These are phyloP conservation scores for Oropetium thomaeum DNA, from an alignment of 176 grass and related monocot species.

Conservation along the genomic window DNA sequence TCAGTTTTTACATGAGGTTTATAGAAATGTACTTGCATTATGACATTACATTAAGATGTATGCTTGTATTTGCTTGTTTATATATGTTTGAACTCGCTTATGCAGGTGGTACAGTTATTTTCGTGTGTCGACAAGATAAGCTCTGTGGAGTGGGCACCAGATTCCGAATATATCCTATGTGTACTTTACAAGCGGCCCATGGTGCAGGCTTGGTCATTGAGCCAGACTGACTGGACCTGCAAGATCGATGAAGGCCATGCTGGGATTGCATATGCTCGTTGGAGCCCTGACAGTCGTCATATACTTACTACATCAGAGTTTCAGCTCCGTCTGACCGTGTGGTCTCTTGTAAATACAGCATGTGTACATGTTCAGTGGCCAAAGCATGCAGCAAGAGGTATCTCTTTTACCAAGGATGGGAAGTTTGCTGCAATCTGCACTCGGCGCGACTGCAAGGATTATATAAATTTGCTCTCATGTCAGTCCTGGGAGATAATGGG, in stretches of 20 bases:
- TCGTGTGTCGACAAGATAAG: slow-evolving; percentile 97
- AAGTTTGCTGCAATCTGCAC: slow-evolving; percentile 90
- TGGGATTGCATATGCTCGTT: slow-evolving; percentile 83
- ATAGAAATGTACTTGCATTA: background rate
- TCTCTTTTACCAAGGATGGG: slow-evolving; percentile 91
- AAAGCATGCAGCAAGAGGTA: slow-evolving; percentile 68
- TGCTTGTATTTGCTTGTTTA: background rate
- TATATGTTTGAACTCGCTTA: slow-evolving; percentile 27
- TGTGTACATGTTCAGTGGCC: slow-evolving; percentile 96
- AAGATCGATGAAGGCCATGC: slow-evolving; percentile 93
- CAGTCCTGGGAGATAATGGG: slow-evolving; percentile 95
- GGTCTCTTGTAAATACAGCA: slow-evolving; percentile 89
- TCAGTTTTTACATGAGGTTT: slow-evolving; percentile 5
- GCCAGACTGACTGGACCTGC: slow-evolving; percentile 94
- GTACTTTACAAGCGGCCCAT: slow-evolving; percentile 90
- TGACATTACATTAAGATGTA: background rate
- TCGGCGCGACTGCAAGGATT: slow-evolving; percentile 95
- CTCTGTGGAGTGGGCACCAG: slow-evolving; percentile 87
- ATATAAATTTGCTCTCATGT: slow-evolving; percentile 85
- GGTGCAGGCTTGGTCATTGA: slow-evolving; percentile 90
- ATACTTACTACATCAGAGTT: slow-evolving; percentile 96
- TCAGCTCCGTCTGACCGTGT: slow-evolving; percentile 90
- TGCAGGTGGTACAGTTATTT: slow-evolving; percentile 81
- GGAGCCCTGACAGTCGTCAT: slow-evolving; percentile 97
- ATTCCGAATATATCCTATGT: slow-evolving; percentile 92